These are phyloP conservation scores for Glutinoglossum americanum DNA, from an alignment of 495 filamentous ascomycete genomes.

Conservation along the genomic window DNA sequence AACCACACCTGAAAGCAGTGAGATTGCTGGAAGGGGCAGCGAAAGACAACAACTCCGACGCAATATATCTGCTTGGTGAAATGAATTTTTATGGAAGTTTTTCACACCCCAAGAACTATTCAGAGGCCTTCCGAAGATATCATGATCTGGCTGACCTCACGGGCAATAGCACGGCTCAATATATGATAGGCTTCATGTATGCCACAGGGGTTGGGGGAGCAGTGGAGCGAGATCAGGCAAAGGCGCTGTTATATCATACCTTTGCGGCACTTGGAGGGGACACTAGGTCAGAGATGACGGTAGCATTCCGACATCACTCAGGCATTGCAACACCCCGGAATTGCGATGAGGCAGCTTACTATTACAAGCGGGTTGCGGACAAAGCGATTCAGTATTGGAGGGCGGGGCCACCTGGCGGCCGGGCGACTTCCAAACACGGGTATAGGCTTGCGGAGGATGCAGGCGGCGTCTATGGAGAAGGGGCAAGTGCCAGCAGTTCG, in stretches of 20 bases:
- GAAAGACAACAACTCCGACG: conserved; percentile 57
- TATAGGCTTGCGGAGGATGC: conserved; percentile 72
- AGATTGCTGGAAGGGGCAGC: conserved; percentile 56
- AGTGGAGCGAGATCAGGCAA: conserved; percentile 76
- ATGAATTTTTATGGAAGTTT: conserved; percentile 96
- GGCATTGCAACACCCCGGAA: conserved; percentile 71
- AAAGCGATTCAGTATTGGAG: conserved; percentile 73
- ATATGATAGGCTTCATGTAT: conserved; percentile 94
- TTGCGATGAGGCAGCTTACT: conserved; percentile 65
- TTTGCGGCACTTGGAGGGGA: conserved; percentile 76
- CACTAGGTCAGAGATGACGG: conserved; percentile 78
- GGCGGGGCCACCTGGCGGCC: conserved; percentile 80
- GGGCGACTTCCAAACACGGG: conserved; percentile 46
- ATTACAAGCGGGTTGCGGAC: conserved; percentile 85
- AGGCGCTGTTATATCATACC: conserved; percentile 80
- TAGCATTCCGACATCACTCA: conserved; percentile 66
- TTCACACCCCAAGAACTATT: conserved; percentile 67
- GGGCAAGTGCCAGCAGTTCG: conserved; percentile 75
- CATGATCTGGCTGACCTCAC: conserved; percentile 49
- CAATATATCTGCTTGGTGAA: conserved; percentile 75
- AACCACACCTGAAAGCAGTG: conserved; percentile 18
- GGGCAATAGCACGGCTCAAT: conserved; percentile 79
- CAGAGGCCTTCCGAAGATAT: conserved; percentile 63
- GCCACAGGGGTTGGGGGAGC: conserved; percentile 72
- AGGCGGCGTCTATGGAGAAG: conserved; percentile 87